Evolutionary conservation across 306 rosid genomes (phyloP).

Genomic region (Fragaria vesca): DNA sequence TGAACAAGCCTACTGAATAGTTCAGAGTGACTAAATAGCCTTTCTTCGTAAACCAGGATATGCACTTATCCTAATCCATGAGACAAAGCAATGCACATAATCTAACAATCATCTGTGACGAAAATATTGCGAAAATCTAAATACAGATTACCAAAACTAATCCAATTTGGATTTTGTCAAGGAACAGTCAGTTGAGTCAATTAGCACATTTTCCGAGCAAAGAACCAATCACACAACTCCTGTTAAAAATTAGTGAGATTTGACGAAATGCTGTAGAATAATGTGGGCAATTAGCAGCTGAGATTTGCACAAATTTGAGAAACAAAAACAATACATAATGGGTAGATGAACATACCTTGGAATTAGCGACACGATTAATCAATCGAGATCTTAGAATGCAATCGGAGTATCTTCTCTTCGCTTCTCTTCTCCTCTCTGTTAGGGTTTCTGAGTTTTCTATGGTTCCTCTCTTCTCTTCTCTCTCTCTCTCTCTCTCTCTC

Average conservation of each 20-base stretch:
- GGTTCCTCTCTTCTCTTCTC: slow-evolving; percentile 15
- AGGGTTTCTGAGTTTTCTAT: slow-evolving; percentile 52
- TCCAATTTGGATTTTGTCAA: slow-evolving; percentile 7
- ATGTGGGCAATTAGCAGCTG: slow-evolving; percentile 27
- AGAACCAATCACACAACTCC: slow-evolving; percentile 7
- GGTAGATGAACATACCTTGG: slow-evolving; percentile 29
- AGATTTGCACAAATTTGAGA: neutral
- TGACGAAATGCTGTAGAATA: slow-evolving; percentile 11
- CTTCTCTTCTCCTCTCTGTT: slow-evolving; percentile 3
- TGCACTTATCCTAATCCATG: neutral
- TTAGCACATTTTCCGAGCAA: slow-evolving; percentile 21
- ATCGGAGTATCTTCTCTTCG: slow-evolving; percentile 20
- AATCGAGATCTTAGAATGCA: slow-evolving; percentile 69
- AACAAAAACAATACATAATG: neutral
- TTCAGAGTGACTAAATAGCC: neutral
- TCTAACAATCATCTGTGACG: neutral
- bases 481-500: slow-evolving; percentile 18
- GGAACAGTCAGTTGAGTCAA: neutral
- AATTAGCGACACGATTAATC: slow-evolving; percentile 44
- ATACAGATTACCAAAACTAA: neutral
- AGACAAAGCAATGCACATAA: slow-evolving; percentile 1
- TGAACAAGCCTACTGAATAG: neutral
- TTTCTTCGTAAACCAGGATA: neutral
- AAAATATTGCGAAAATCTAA: neutral
- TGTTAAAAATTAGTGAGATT: slow-evolving; percentile 20